These are phyloP conservation scores for Coriaria nepalensis DNA, from an alignment of 306 rosid genomes.

Conservation along the genomic window DNA sequence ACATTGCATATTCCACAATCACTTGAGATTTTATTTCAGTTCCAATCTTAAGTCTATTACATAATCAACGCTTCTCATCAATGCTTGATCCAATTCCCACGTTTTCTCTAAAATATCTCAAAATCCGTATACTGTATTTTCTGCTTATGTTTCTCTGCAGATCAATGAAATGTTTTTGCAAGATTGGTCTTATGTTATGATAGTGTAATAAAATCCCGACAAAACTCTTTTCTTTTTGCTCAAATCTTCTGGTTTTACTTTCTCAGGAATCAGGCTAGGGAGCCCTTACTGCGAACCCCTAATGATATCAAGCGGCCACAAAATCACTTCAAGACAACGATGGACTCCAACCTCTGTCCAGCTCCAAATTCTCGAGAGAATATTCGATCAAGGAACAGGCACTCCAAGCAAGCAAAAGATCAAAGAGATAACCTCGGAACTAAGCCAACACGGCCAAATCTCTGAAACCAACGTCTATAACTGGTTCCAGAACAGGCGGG, in stretches of 20 bases:
- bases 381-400: conserved; percentile 80
- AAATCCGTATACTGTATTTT: too few relatives aligned
- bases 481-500: conserved; percentile 98
- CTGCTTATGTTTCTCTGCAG: too few relatives aligned
- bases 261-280: conserved; percentile 72
- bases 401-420: conserved; percentile 94
- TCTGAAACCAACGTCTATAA: conserved; percentile 90
- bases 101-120: too few relatives aligned
- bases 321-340: conserved; percentile 83
- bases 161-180: too few relatives aligned
- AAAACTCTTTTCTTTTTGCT: background rate
- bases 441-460: conserved; percentile 85
- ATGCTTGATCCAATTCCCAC: too few relatives aligned
- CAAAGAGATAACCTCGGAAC: conserved; percentile 77
- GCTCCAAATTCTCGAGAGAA: conserved; percentile 81
- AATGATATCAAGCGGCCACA: conserved; percentile 69
- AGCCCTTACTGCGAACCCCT: conserved; percentile 69
- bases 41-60: too few relatives aligned
- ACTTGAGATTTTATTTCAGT: too few relatives aligned
- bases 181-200: too few relatives aligned
- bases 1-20: too few relatives aligned
- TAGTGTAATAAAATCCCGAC: too few relatives aligned
- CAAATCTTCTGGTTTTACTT: background rate
- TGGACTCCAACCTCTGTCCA: conserved; percentile 92
- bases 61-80: too few relatives aligned